A percentile compares a stretch with the other conserved stretches of the same genome.
phyloP scores from a whole-genome alignment of 2,329 filamentous ascomycete species.

The Tolypocladium tundrense region DNA sequence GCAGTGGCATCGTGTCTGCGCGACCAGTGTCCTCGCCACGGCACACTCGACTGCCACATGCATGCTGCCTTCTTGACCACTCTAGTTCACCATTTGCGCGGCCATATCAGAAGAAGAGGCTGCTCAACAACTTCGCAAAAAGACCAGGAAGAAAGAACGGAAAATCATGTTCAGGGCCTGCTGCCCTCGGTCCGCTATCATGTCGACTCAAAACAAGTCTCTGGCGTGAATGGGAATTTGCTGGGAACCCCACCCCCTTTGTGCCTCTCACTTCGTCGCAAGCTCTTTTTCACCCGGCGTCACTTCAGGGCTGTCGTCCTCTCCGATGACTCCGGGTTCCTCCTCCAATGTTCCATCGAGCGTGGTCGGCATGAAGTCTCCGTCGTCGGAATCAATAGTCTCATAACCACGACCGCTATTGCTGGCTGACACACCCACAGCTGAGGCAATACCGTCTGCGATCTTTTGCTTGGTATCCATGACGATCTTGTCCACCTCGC shows the following conservation, averaged over 20 bases:
- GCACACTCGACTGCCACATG: not conserved
- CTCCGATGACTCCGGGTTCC: conserved; percentile 29
- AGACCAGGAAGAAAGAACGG: not conserved
- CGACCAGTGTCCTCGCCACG: not conserved
- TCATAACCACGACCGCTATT: conserved; percentile 51
- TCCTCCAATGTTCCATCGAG: conserved; percentile 42
- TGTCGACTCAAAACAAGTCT: not conserved
- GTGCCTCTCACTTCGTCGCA: conserved; percentile 5
- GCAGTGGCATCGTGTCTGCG: not conserved
- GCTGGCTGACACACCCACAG: conserved; percentile 49
- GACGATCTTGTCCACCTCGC: conserved; percentile 53
- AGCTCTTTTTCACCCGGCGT: conserved; percentile 9
- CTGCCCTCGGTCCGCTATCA: not conserved
- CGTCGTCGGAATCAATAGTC: conserved; percentile 23
- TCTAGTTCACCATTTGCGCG: not conserved
- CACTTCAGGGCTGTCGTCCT: conserved; percentile 19
- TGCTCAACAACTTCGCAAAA: not conserved
- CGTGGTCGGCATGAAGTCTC: conserved; percentile 40
- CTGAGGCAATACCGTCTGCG: conserved; percentile 39
- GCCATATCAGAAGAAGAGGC: not conserved
- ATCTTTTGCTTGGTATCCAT: conserved; percentile 48
- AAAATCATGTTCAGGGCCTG: not conserved
- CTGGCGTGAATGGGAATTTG: not conserved
- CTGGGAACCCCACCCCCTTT: not conserved
- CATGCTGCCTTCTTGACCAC: not conserved